Evolutionary conservation across 1,284 basidiomycete genomes (phyloP).

Genomic region (Leccinum pachyderme): DNA sequence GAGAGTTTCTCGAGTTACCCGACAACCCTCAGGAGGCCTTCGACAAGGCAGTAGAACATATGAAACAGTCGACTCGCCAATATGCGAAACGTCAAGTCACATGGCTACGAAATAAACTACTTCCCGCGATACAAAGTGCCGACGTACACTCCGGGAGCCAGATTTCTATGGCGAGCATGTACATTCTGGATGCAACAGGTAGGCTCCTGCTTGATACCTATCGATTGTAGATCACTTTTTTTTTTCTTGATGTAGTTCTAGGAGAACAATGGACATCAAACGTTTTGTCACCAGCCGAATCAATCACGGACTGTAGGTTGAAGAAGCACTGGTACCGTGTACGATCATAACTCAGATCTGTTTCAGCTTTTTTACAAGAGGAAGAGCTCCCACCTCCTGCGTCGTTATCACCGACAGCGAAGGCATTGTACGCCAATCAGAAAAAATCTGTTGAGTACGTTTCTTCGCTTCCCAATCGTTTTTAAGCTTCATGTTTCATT

Average conservation of each 20-base stretch:
- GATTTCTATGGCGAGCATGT: slow-evolving; percentile 39
- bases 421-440: slow-evolving; percentile 46
- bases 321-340: background rate
- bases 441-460: slow-evolving; percentile 51
- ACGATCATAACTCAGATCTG: slow-evolving; percentile 3
- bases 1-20: slow-evolving; percentile 53
- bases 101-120: slow-evolving; percentile 90
- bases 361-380: slow-evolving; percentile 59
- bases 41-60: slow-evolving; percentile 64
- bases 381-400: slow-evolving; percentile 57
- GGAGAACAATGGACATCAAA: slow-evolving; percentile 58
- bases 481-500: slow-evolving; percentile 10
- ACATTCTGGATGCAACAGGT: slow-evolving; percentile 81
- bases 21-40: slow-evolving; percentile 48
- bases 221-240: slow-evolving; percentile 1
- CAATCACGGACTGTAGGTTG: slow-evolving; percentile 49
- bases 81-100: slow-evolving; percentile 91
- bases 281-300: slow-evolving; percentile 51
- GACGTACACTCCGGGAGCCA: slow-evolving; percentile 37
- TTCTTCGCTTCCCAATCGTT: slow-evolving; percentile 9
- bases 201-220: slow-evolving; percentile 2
- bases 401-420: slow-evolving; percentile 55
- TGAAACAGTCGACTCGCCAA: slow-evolving; percentile 86
- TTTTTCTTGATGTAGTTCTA: slow-evolving; percentile 41
- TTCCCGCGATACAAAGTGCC: slow-evolving; percentile 69